phyloP scores from a whole-genome alignment of 2,329 filamentous ascomycete genomes.

The Alternaria angustiovoidea region DNA sequence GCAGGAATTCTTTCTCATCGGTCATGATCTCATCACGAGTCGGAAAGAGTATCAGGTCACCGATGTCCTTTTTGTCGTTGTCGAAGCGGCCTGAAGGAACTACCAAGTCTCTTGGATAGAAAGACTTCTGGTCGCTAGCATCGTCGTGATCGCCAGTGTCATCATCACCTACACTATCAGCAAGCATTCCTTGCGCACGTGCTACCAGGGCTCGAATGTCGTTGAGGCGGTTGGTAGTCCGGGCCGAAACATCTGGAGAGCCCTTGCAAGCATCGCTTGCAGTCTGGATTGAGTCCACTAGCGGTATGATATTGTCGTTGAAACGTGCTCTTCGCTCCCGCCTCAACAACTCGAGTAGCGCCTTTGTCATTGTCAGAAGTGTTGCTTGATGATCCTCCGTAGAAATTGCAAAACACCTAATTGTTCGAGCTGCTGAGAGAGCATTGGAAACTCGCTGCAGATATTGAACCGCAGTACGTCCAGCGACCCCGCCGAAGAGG shows the following conservation, averaged over 20 bases:
- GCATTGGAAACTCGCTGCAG: constrained; percentile 36
- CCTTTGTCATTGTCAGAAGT: constrained; percentile 19
- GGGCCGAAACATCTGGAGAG: neutral
- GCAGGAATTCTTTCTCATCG: constrained; percentile 51
- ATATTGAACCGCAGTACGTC: constrained; percentile 42
- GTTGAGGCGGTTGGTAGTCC: constrained; percentile 9
- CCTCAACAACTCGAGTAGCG: constrained; percentile 30
- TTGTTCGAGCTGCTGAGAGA: constrained; percentile 1
- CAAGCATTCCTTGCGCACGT: constrained; percentile 28
- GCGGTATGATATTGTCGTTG: constrained; percentile 25
- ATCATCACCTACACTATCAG: constrained; percentile 1
- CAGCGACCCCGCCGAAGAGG: constrained; percentile 45
- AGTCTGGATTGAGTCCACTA: constrained; percentile 18
- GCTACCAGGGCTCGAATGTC: constrained; percentile 26
- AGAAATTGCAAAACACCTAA: neutral
- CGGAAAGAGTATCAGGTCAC: constrained; percentile 42
- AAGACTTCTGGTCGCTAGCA: constrained; percentile 8
- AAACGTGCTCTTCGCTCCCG: constrained; percentile 30
- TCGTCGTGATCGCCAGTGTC: neutral
- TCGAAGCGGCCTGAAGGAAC: constrained; percentile 39
- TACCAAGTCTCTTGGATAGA: constrained; percentile 35
- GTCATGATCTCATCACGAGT: constrained; percentile 45
- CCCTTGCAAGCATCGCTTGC: constrained; percentile 9
- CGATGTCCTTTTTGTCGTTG: constrained; percentile 46
- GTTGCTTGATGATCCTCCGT: neutral